Percentiles rank a stretch among this genome's conserved stretches.
Evolutionary conservation across 805 yeast genomes (phyloP).

Genomic region (Jamesozyma jinghongensis): DNA sequence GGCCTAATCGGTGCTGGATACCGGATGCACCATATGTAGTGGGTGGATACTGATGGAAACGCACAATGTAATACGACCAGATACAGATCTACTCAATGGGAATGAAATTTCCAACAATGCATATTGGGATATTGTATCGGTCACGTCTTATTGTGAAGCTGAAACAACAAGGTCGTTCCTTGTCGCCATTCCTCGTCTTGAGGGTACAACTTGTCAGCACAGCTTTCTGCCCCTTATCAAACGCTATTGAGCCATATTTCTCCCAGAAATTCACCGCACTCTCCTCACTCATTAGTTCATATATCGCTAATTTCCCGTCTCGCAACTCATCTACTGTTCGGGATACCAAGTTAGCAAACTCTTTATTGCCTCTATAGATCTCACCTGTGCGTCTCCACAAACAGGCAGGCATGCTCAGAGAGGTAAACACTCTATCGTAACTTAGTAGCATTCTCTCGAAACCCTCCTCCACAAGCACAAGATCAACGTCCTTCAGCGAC

Average conservation of each 20-base stretch:
- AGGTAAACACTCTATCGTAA: slow-evolving; percentile 89
- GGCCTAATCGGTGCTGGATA: too few species aligned
- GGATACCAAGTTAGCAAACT: slow-evolving; percentile 87
- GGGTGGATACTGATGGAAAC: not conserved
- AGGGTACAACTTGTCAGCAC: slow-evolving; percentile 86
- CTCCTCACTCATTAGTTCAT: slow-evolving; percentile 91
- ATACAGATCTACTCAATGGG: slow-evolving; percentile 37
- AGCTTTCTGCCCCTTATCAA: slow-evolving; percentile 92
- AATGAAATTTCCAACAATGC: slow-evolving; percentile 91
- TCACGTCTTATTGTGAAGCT: slow-evolving; percentile 91
- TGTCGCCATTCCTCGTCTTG: slow-evolving; percentile 71
- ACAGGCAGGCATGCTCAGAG: slow-evolving; percentile 97
- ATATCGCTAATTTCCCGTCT: slow-evolving; percentile 86
- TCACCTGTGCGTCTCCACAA: slow-evolving; percentile 97
- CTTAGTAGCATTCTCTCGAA: slow-evolving; percentile 90
- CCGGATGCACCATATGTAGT: not conserved
- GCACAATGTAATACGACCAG: not conserved
- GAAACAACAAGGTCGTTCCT: slow-evolving; percentile 80
- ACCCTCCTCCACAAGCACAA: slow-evolving; percentile 85
- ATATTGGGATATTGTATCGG: slow-evolving; percentile 87
- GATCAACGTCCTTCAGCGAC: slow-evolving; percentile 80
- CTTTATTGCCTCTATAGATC: slow-evolving; percentile 89
- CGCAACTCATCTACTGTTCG: slow-evolving; percentile 82
- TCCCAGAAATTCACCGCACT: slow-evolving; percentile 98
- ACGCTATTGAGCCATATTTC: slow-evolving; percentile 91